Evolutionary conservation across 768 basidiomycete species (phyloP).

Genomic region (Russula griseocarnosa): DNA sequence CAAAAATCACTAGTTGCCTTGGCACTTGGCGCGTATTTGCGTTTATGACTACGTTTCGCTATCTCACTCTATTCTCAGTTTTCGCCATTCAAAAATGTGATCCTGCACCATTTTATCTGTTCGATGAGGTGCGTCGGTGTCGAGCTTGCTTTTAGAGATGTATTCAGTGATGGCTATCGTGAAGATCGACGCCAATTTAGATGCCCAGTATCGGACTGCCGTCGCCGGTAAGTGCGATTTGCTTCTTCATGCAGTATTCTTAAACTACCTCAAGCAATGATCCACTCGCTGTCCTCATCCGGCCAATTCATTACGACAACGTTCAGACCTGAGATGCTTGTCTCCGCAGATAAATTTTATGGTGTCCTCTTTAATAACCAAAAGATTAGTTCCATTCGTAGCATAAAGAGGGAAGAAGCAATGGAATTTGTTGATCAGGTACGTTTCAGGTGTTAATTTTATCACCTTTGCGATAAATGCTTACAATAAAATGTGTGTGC

Average conservation of each 20-base stretch:
- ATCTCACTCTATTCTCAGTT: slow-evolving; percentile 46
- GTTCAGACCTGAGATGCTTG: slow-evolving; percentile 96
- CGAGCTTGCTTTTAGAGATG: not conserved
- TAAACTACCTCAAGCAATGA: slow-evolving; percentile 64
- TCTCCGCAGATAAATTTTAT: slow-evolving; percentile 94
- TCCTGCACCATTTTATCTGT: slow-evolving; percentile 98
- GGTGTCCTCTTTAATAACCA: slow-evolving; percentile 96
- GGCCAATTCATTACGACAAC: slow-evolving; percentile 99
- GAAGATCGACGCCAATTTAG: slow-evolving; percentile 94
- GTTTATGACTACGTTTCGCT: not conserved
- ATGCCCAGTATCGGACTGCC: slow-evolving; percentile 95
- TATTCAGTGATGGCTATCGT: not conserved
- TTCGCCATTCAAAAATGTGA: slow-evolving; percentile 99
- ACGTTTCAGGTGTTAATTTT: slow-evolving; percentile 26
- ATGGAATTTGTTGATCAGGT: slow-evolving; percentile 93
- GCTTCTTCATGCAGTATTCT: not conserved
- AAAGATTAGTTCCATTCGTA: slow-evolving; percentile 85
- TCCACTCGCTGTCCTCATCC: slow-evolving; percentile 77
- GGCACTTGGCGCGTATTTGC: slow-evolving; percentile 62
- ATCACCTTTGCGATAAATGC: not conserved
- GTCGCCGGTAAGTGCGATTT: slow-evolving; percentile 71
- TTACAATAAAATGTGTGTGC: not conserved
- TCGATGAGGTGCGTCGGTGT: slow-evolving; percentile 71
- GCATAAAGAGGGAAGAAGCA: slow-evolving; percentile 86
- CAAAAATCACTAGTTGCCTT: slow-evolving; percentile 97